phyloP scores from a whole-genome alignment of 345 rosid species.

The Nephelium lappaceum region DNA sequence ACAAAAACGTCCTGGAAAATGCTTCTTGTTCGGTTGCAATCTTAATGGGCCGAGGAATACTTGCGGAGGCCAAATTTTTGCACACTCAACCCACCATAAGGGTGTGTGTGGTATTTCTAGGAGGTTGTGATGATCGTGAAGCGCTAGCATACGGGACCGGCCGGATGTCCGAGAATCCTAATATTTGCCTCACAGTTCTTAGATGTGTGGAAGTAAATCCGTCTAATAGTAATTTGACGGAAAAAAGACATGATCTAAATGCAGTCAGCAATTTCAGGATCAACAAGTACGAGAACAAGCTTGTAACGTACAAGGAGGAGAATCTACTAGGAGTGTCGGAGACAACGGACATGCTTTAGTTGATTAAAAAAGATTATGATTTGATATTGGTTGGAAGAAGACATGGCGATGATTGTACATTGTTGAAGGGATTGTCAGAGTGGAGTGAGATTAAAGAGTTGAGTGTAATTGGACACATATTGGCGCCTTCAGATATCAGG shows the following conservation, averaged over 20 bases:
- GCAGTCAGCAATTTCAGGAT: slow-evolving; percentile 32
- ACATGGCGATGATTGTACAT: slow-evolving; percentile 30
- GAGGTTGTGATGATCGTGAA: slow-evolving; percentile 54
- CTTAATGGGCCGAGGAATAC: slow-evolving; percentile 30
- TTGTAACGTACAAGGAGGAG: slow-evolving; percentile 28
- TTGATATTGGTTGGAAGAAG: slow-evolving; percentile 49
- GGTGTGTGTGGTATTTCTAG: slow-evolving; percentile 39
- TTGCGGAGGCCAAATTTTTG: not conserved
- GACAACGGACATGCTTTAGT: slow-evolving; percentile 20
- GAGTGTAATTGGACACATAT: slow-evolving; percentile 44
- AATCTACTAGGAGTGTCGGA: slow-evolving; percentile 24
- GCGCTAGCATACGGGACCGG: slow-evolving; percentile 43
- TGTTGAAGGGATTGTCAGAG: slow-evolving; percentile 36
- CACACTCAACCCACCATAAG: not conserved
- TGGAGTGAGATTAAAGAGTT: slow-evolving; percentile 46
- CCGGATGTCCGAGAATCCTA: slow-evolving; percentile 24
- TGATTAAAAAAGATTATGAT: slow-evolving; percentile 33
- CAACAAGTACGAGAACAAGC: not conserved
- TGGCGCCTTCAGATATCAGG: slow-evolving; percentile 38
- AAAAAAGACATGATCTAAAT: slow-evolving; percentile 30
- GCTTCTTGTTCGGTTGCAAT: slow-evolving; percentile 43
- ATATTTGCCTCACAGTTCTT: slow-evolving; percentile 30
- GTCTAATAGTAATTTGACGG: slow-evolving; percentile 25
- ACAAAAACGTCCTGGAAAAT: slow-evolving; percentile 25
- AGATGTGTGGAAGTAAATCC: slow-evolving; percentile 21